Evolutionary conservation across 768 basidiomycete genomes (phyloP).

Genomic region (Lactarius indigo): DNA sequence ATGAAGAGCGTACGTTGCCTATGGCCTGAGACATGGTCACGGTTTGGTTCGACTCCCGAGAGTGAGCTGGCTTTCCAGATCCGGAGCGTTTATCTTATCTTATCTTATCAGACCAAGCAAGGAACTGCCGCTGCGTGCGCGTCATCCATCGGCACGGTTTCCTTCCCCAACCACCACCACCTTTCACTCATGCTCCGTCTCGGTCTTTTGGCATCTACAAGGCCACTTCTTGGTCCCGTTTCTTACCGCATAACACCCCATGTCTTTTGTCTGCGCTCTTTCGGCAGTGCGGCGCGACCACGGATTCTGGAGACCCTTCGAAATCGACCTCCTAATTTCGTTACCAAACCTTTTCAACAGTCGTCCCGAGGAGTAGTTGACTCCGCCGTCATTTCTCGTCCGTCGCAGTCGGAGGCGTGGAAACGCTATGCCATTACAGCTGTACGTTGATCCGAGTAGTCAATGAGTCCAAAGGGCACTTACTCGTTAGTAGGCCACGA

Average conservation of each 20-base stretch:
- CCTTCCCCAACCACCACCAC: slow-evolving; percentile 6
- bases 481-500: slow-evolving; percentile 49
- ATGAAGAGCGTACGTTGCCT: slow-evolving; percentile 60
- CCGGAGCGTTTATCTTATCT: slow-evolving; percentile 14
- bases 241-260: slow-evolving; percentile 27
- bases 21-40: slow-evolving; percentile 71
- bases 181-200: slow-evolving; percentile 30
- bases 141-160: slow-evolving; percentile 12
- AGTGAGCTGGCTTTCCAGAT: neutral
- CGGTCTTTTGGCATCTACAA: slow-evolving; percentile 25
- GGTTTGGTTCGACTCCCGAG: neutral
- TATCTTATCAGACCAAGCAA: slow-evolving; percentile 10
- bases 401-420: slow-evolving; percentile 43
- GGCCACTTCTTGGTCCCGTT: slow-evolving; percentile 27
- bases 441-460: slow-evolving; percentile 34
- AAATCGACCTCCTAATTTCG: slow-evolving; percentile 30
- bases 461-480: neutral
- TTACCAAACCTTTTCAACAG: slow-evolving; percentile 28
- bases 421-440: slow-evolving; percentile 50
- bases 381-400: slow-evolving; percentile 40
- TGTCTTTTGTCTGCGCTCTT: slow-evolving; percentile 30
- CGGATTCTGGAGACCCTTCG: slow-evolving; percentile 33
- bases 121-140: neutral
- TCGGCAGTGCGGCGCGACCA: slow-evolving; percentile 32
- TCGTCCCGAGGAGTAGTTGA: slow-evolving; percentile 48